Conservation (phyloP, 208 protist genomes). For the Leishmania lainsoni region DNA sequence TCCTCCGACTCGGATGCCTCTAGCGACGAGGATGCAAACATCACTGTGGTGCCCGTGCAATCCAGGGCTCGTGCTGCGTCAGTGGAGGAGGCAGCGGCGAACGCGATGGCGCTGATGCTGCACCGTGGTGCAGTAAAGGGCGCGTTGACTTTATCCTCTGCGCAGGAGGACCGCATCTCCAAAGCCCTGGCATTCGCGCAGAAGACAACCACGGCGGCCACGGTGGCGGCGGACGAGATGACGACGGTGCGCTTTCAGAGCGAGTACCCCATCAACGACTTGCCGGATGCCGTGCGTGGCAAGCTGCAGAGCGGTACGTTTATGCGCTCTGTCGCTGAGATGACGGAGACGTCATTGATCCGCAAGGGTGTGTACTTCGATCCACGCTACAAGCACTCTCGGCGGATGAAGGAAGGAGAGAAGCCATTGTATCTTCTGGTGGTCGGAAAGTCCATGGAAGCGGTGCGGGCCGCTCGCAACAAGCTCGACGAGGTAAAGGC, state of each 20-base stretch:
- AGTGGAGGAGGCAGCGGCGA: conserved; percentile 22
- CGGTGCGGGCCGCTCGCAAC: conserved; percentile 61
- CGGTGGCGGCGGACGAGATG: conserved; percentile 29
- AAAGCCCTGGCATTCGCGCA: conserved; percentile 75
- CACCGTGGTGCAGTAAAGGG: conserved; percentile 10
- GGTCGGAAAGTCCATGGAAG: conserved; percentile 66
- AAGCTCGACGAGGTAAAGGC: conserved; percentile 69
- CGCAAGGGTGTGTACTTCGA: conserved; percentile 90
- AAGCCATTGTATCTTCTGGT: conserved; percentile 80
- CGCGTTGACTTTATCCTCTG: conserved; percentile 29
- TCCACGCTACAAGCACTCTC: conserved; percentile 68
- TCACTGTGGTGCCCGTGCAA: conserved; percentile 32
- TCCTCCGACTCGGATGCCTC: conserved; percentile 51
- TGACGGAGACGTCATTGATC: conserved; percentile 74
- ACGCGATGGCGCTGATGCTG: conserved; percentile 28
- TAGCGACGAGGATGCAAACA: conserved; percentile 36
- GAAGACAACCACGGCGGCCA: conserved; percentile 66
- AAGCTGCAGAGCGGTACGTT: conserved; percentile 64
- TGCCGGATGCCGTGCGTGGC: conserved; percentile 64
- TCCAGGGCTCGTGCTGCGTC: conserved; percentile 6
- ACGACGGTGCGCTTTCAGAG: conserved; percentile 68
- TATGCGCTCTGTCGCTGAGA: conserved; percentile 60
- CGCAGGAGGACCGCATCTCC: conserved; percentile 58
- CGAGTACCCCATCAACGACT: conserved; percentile 88
- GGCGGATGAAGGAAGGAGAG: conserved; percentile 78